Evolutionary conservation across 345 rosid species (phyloP).

Genomic region (Erysimum cheiranthoides): DNA sequence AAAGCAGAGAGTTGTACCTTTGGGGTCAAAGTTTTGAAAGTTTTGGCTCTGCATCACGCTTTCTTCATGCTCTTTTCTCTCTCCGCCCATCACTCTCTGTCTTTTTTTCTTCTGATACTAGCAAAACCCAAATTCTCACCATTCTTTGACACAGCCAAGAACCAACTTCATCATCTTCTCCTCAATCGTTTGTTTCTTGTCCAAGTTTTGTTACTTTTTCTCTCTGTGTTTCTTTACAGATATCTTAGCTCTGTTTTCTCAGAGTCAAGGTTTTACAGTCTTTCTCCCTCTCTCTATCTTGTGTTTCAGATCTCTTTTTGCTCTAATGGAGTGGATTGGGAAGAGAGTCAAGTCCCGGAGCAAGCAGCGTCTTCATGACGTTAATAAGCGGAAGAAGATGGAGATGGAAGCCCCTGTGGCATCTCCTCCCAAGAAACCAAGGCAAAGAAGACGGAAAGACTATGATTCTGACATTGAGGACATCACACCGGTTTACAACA

Average conservation of each 20-base stretch:
- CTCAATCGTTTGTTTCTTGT: not conserved
- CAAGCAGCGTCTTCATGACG: slow-evolving; percentile 7
- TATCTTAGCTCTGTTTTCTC: not conserved
- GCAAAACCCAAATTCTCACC: not conserved
- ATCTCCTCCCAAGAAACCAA: not conserved
- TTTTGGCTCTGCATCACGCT: slow-evolving; percentile 41
- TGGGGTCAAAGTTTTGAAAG: not conserved
- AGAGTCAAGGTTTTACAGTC: not conserved
- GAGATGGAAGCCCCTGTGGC: not conserved
- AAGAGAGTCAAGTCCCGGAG: slow-evolving; percentile 26
- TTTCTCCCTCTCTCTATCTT: not conserved
- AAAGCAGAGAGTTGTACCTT: not conserved
- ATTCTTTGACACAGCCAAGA: not conserved
- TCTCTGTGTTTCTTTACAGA: not conserved
- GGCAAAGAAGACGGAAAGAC: not conserved
- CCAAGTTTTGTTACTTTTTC: not conserved
- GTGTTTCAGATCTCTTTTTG: slow-evolving; percentile 12
- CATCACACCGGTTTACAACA: not conserved
- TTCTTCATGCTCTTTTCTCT: slow-evolving; percentile 33
- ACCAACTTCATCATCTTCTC: not conserved
- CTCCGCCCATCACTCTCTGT: slow-evolving; percentile 28
- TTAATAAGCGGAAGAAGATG: slow-evolving; percentile 9
- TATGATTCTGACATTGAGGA: slow-evolving; percentile 24
- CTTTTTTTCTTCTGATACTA: not conserved
- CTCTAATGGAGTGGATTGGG: slow-evolving; percentile 18